Evolutionary conservation across 2,329 filamentous ascomycete genomes (phyloP).

Genomic region (Cryphonectria japonica): DNA sequence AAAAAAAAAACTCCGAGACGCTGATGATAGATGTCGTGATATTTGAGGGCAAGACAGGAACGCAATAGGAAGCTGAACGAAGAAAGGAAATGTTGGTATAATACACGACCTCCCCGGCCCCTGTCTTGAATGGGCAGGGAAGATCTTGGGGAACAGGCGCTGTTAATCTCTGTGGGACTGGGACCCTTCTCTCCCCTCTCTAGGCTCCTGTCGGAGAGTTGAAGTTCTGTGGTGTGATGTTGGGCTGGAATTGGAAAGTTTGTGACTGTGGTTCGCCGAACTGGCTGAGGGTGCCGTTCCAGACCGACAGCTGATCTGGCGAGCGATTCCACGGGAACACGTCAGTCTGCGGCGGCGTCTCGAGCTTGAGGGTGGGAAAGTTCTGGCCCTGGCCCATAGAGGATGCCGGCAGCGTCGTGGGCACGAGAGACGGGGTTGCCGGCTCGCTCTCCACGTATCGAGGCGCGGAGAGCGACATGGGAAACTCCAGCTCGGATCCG

Average conservation of each 20-base stretch:
- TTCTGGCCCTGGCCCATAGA: constrained; percentile 37
- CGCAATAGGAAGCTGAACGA: neutral
- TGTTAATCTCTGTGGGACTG: neutral
- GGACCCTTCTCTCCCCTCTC: neutral
- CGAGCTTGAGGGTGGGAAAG: constrained; percentile 50
- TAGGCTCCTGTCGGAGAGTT: constrained; percentile 28
- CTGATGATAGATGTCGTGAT: constrained; percentile 31
- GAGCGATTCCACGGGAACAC: constrained; percentile 39
- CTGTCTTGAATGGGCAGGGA: neutral
- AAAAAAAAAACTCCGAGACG: constrained; percentile 34
- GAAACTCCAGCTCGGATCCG: constrained; percentile 52
- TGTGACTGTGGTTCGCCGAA: constrained; percentile 41
- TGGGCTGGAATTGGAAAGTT: constrained; percentile 51
- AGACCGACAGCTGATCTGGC: constrained; percentile 24
- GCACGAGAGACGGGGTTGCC: constrained; percentile 51
- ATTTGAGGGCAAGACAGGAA: constrained; percentile 2
- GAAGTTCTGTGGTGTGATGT: constrained; percentile 50
- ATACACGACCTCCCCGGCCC: neutral
- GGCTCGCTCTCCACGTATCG: constrained; percentile 55
- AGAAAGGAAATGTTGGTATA: neutral
- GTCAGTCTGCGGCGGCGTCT: constrained; percentile 50
- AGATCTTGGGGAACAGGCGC: neutral
- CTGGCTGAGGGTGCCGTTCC: constrained; percentile 24
- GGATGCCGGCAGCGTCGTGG: constrained; percentile 48
- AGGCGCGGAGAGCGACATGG: constrained; percentile 44